Conservation (phyloP, 2,329 filamentous ascomycete genomes). For the Xylaria sp. region DNA sequence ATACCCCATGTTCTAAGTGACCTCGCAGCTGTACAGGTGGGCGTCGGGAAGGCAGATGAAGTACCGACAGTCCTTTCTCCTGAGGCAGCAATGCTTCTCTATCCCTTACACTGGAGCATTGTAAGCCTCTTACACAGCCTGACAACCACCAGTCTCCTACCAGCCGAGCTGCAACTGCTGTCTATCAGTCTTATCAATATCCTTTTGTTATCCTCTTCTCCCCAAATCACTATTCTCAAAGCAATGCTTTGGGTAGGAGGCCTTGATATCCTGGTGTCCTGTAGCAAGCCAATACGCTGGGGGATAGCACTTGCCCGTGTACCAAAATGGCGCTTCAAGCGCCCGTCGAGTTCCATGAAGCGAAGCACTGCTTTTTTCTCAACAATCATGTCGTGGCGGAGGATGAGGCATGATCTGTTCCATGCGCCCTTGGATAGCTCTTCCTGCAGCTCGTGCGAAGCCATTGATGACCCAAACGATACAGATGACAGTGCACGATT, state of each 20-base stretch:
- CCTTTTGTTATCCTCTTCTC: constrained; percentile 78
- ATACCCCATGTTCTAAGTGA: constrained; percentile 46
- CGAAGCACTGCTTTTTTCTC: constrained; percentile 52
- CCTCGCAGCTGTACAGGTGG: constrained; percentile 43
- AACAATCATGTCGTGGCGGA: constrained; percentile 58
- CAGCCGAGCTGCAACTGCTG: constrained; percentile 87
- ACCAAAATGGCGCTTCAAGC: constrained; percentile 88
- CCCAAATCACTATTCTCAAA: constrained; percentile 87
- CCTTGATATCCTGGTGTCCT: constrained; percentile 76
- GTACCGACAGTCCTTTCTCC: constrained; percentile 53
- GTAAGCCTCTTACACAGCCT: constrained; percentile 79
- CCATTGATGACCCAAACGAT: constrained; percentile 45
- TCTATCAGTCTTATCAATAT: constrained; percentile 85
- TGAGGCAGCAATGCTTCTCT: constrained; percentile 73
- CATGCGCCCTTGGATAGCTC: constrained; percentile 47
- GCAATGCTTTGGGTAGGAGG: constrained; percentile 87
- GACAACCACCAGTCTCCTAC: constrained; percentile 87
- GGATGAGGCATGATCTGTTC: constrained; percentile 55
- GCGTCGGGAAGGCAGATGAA: constrained; percentile 36
- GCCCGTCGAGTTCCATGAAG: constrained; percentile 55
- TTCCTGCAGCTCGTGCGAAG: constrained; percentile 49
- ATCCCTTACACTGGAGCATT: constrained; percentile 84
- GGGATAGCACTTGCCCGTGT: constrained; percentile 87
- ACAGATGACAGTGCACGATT: constrained; percentile 39
- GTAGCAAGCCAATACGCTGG: constrained; percentile 80